phyloP scores from a whole-genome alignment of 2,329 filamentous ascomycete species.

The Aaosphaeria arxii region DNA sequence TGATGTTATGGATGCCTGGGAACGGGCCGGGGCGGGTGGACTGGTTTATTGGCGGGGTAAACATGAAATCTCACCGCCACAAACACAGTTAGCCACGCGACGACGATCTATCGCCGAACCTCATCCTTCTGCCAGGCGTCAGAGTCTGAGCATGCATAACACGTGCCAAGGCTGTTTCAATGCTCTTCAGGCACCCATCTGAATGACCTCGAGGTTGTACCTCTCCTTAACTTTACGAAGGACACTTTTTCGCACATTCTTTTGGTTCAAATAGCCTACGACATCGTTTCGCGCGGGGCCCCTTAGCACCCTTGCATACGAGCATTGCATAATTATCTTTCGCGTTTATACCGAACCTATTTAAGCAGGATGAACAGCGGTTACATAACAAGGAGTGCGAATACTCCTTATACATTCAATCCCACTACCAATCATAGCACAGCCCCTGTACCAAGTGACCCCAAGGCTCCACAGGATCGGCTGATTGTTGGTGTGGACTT shows the following conservation, averaged over 20 bases:
- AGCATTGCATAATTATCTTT: background rate
- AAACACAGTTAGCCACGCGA: no score
- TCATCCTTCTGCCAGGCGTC: constrained; percentile 19
- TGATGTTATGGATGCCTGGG: no score
- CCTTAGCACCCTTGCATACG: background rate
- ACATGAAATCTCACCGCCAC: no score
- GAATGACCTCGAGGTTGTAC: constrained; percentile 20
- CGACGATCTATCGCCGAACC: background rate
- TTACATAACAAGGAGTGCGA: constrained; percentile 18
- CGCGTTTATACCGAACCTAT: background rate
- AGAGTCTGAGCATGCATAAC: constrained; percentile 3
- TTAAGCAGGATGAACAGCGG: constrained; percentile 5
- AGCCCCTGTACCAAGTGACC: constrained; percentile 5
- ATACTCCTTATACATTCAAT: constrained; percentile 31
- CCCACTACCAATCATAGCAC: constrained; percentile 21
- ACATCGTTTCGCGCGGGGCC: no score
- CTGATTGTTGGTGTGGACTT: constrained; percentile 79
- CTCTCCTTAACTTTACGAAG: background rate
- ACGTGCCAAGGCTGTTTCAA: constrained; percentile 24
- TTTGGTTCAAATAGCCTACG: background rate
- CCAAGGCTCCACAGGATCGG: constrained; percentile 48
- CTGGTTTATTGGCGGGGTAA: no score
- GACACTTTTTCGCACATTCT: background rate
- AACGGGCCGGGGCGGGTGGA: no score
- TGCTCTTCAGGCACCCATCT: constrained; percentile 28